These are phyloP conservation scores for Oryza glaberrima DNA, from an alignment of 176 grass and related monocot genomes.

Conservation along the genomic window DNA sequence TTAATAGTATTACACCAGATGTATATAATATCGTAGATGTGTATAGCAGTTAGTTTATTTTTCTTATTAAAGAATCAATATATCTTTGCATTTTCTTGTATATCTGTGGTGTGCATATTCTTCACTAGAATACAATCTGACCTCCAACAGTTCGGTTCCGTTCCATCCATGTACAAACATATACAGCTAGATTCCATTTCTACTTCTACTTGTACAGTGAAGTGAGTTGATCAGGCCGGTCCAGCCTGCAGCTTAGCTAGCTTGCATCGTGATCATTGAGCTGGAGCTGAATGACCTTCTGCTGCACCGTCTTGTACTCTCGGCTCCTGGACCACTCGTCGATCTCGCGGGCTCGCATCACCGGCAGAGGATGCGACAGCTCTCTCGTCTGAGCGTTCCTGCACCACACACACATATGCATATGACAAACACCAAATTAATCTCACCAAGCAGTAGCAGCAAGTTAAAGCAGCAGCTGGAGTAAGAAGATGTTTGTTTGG, in stretches of 20 bases:
- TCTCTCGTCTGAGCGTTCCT: constrained; percentile 91
- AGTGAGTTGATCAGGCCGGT: background rate
- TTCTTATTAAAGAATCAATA: background rate
- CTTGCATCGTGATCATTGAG: background rate
- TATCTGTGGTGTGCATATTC: too few species aligned
- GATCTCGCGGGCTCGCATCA: constrained; percentile 81
- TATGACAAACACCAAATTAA: too few species aligned
- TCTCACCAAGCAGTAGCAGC: too few species aligned
- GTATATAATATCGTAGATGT: background rate
- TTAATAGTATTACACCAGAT: too few species aligned
- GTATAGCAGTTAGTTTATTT: background rate
- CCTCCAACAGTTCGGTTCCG: too few species aligned
- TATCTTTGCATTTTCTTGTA: background rate
- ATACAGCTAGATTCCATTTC: background rate
- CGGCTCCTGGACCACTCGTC: constrained; percentile 86
- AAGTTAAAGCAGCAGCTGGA: background rate
- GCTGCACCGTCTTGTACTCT: constrained; percentile 60
- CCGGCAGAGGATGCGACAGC: constrained; percentile 85
- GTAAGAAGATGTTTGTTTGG: too few species aligned
- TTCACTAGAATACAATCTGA: background rate
- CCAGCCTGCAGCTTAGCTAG: background rate
- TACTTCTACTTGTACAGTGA: background rate
- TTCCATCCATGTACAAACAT: background rate
- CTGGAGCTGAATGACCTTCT: constrained; percentile 42
- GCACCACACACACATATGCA: background rate